Base-by-base conservation (phyloP, 257 asterid species). In the Osmanthus fragrans region DNA sequence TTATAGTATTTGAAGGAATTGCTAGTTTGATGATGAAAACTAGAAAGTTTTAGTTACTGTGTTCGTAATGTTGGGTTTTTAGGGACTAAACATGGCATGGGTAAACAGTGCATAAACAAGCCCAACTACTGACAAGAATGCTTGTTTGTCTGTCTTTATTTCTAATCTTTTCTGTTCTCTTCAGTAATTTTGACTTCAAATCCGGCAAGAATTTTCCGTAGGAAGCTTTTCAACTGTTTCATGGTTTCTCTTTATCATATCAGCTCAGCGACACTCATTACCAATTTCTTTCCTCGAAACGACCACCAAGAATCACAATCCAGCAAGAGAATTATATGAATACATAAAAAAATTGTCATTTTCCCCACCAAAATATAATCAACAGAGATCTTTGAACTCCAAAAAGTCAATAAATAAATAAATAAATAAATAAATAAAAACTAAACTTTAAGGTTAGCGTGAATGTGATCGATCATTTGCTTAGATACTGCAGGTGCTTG, bases 191-290 rank as follows among this genome's bases (percentile, higher is more conserved):
- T 69, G 65, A 79, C 82, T 71, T 81, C 80, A 79, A 81, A 84
- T 84, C 88, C 90, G 86, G 90, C 89, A 89, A 87, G 85, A 87
- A 82, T 75, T 85, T 88, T 88, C 88, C 84, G 78, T 80, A 79
- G 33, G 83, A 88, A 93, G 86, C 96, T 92, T 94, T 90, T 79
- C 76, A 63, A 81, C 90, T 88, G 89, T 67, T 77, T 71, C 68
- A 42, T 85, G 87, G 93, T 87, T 89, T 84, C 94, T 83, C 96
- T 92, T 94, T 88, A 83, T 82, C 88, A 71, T 79, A 87, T 89
- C 93, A 91, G 82, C 80, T 76, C 74, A 65, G 84, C 89, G 88
- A 76, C 88, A 84, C 68, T 79, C 80, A 39, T 83, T 83, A 79
- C 45, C 64, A 40, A 78, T 78, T 76, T 34, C 79, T 68, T 8